phyloP scores from a whole-genome alignment of 768 basidiomycete species.

The Suillus alpinus region DNA sequence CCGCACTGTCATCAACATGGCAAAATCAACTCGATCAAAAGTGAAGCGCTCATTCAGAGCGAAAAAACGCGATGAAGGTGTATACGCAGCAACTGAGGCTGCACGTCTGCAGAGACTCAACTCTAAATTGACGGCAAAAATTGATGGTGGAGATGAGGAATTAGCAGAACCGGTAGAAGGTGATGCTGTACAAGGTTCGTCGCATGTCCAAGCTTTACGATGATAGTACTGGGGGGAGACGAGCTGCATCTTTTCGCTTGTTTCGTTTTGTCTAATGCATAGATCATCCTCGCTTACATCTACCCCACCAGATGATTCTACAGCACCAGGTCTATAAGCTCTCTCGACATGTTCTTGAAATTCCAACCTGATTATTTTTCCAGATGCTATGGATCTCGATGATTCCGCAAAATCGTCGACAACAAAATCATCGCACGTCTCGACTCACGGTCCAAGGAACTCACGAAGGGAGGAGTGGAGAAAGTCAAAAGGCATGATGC shows the following conservation, averaged over 20 bases:
- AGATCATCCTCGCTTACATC: not conserved
- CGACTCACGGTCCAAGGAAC: conserved; percentile 78
- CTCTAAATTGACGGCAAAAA: conserved; percentile 54
- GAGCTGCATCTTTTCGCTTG: not conserved
- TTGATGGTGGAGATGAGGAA: conserved; percentile 35
- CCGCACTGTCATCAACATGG: conserved; percentile 44
- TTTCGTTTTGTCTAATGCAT: not conserved
- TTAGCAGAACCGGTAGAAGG: conserved; percentile 21
- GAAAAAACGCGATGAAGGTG: conserved; percentile 70
- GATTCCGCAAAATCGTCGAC: conserved; percentile 23
- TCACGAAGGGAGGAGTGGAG: conserved; percentile 84
- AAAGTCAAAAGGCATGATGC: conserved; percentile 67
- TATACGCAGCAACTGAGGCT: conserved; percentile 76
- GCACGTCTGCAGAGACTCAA: conserved; percentile 74
- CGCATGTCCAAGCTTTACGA: conserved; percentile 17
- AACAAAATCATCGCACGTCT: conserved; percentile 43
- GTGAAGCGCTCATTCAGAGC: conserved; percentile 74
- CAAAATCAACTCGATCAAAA: conserved; percentile 82
- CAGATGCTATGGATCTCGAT: conserved; percentile 60
- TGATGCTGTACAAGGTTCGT: conserved; percentile 59
- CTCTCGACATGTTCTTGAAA: conserved; percentile 5
- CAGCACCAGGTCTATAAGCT: conserved; percentile 18
- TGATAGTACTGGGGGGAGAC: not conserved
- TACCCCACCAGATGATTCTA: conserved; percentile 15
- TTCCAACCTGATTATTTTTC: not conserved